Base-by-base conservation (phyloP, 805 yeast genomes). In the Yamadazyma kitorensis region DNA sequence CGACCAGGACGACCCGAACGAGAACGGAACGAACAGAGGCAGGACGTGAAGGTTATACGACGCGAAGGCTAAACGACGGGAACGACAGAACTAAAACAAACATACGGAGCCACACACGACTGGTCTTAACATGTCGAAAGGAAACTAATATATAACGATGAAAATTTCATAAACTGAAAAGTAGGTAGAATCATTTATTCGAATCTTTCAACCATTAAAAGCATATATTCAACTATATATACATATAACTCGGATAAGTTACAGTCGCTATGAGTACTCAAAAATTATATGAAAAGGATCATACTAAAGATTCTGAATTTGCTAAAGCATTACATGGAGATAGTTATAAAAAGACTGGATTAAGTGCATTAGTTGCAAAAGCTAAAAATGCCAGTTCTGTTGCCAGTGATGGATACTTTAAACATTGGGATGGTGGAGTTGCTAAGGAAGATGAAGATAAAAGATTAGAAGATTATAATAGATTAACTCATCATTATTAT, bases 391-490 rank as follows among this genome's bases (percentile, higher is more conserved):
- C 72, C 16, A 86, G 86, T 54, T 74, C 76, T 46, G 84, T 82
- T 32, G 97, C 97, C 34, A 80, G 79, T 46, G 82, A 78, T 45
- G 95, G 93, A 39, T 91, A 93, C 65, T 83, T 93, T 76, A 86
- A 86, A 70, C 95, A 88, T 68, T 91, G 98, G 98, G 96, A 91
- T 57, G 95, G 95, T 54, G 85, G 85, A 59, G 81, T 86, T 15
- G 79, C 79, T 48, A 59, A 74, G 39, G 78, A 74, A 42, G 83
- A 93, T 55, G 84, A 88, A 67, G 67, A 76, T 33, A 62, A 68
- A 54, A 75, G 98, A 64, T 68, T 88, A 41, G 76, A 74, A 25
- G 96, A 89, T 63, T 91, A 91, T 69, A 85, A 95, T 39, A 81
- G 82, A 47, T 76, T 88, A 51, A 93, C 98, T 36, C 89, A 86